These are phyloP conservation scores for Craterostigma plantagineum DNA, from an alignment of 257 asterid genomes.

Conservation along the genomic window DNA sequence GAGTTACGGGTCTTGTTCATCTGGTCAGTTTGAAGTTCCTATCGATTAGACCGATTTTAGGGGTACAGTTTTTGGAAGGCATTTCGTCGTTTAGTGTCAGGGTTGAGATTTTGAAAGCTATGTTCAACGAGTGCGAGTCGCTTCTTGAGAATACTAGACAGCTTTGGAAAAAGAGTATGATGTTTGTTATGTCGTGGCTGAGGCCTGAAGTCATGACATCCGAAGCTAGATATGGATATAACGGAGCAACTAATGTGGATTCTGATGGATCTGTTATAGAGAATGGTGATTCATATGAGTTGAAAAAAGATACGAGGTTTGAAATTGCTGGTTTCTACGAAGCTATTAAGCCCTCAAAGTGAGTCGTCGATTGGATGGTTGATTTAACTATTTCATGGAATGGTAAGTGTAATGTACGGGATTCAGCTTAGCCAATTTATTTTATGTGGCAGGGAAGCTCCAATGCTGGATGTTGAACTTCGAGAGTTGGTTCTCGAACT, in stretches of 20 bases:
- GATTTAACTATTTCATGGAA: background rate
- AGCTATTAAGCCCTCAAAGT: conserved; percentile 94
- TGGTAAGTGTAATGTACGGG: background rate
- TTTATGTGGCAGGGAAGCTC: conserved; percentile 38
- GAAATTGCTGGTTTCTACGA: conserved; percentile 79
- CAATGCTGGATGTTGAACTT: conserved; percentile 54
- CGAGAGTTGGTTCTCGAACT: conserved; percentile 74
- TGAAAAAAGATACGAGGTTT: conserved; percentile 29
- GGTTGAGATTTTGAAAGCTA: conserved; percentile 44
- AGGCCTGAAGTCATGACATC: conserved; percentile 89
- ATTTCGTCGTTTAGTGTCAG: conserved; percentile 38
- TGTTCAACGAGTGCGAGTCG: conserved; percentile 56
- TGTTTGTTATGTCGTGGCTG: conserved; percentile 76
- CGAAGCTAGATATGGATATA: conserved; percentile 64
- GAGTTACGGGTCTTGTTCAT: conserved; percentile 70
- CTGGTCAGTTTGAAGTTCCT: conserved; percentile 67
- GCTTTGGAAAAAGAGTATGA: conserved; percentile 89
- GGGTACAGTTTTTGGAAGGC: conserved; percentile 16
- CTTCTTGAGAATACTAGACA: conserved; percentile 61
- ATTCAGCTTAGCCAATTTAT: conserved; percentile 10
- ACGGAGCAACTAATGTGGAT: conserved; percentile 13
- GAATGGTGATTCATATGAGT: conserved; percentile 18
- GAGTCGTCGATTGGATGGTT: conserved; percentile 18
- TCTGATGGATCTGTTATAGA: conserved; percentile 16
- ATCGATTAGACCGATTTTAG: conserved; percentile 46